Percentiles rank a stretch among this genome's conserved stretches.
phyloP scores from a whole-genome alignment of 495 filamentous ascomycete genomes.

The Letharia lupina region DNA sequence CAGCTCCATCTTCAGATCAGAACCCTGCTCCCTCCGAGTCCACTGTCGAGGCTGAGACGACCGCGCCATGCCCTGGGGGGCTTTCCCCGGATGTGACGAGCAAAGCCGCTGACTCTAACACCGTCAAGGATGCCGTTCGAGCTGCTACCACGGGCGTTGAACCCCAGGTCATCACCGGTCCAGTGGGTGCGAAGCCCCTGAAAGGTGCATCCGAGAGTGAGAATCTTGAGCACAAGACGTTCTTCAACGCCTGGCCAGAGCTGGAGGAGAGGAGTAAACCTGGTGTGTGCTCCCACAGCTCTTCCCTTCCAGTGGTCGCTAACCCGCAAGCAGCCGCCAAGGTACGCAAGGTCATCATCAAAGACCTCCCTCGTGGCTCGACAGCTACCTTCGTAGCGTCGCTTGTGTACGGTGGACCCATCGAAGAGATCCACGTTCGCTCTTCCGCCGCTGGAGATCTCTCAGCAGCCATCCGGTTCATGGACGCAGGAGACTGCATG shows the following conservation, averaged over 20 bases:
- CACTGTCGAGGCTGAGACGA: not conserved
- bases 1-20: no score
- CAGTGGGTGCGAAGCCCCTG: not conserved
- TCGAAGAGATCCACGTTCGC: slow-evolving; percentile 32
- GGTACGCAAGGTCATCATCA: slow-evolving; percentile 33
- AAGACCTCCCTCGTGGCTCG: slow-evolving; percentile 30
- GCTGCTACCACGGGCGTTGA: not conserved
- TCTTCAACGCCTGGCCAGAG: slow-evolving; percentile 29
- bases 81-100: not conserved
- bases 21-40: no score
- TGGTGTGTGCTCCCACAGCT: slow-evolving; percentile 19
- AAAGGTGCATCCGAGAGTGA: slow-evolving; percentile 6
- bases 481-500: slow-evolving; percentile 32
- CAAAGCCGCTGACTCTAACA: no score
- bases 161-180: not conserved
- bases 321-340: slow-evolving; percentile 29
- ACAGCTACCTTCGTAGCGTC: slow-evolving; percentile 32
- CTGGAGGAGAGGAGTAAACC: slow-evolving; percentile 25
- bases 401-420: slow-evolving; percentile 37
- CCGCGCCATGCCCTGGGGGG: not conserved
- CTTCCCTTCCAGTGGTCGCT: slow-evolving; percentile 9
- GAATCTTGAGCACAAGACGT: slow-evolving; percentile 25
- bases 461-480: slow-evolving; percentile 36
- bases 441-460: slow-evolving; percentile 15
- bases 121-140: not conserved